Evolutionary conservation across 768 basidiomycete species (phyloP), one percentile per base, ranked within the genome.

Genomic region (Zangia roseola): DNA sequence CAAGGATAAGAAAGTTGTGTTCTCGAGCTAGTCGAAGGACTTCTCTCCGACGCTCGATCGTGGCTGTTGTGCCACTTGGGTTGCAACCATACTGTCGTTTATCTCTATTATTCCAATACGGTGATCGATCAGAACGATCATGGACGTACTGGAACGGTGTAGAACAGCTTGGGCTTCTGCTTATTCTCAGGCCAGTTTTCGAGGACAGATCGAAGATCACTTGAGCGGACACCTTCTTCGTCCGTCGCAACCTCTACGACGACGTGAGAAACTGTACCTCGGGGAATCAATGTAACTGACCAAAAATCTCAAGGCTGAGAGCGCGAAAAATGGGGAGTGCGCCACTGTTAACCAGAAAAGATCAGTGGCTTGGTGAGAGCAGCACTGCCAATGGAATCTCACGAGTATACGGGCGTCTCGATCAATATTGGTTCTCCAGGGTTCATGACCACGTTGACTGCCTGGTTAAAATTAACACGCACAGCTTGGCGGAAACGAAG

Each of bases 381-480:
- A 43, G 45, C 41, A 38, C 47, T 47, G 53, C 56, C 46, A 52
- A 34, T 16, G 16, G 28, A 33, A 41, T 69, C 79, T 56, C 55
- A 86, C 83, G 83, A 80, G 60, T 92, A 91, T 42, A 83, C 84
- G 6, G 91, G 90, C 1, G 85, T 80, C 64, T 97, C 93, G 24
- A 95, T 79, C 34, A 97, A 73, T 23, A 94, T 73, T 4, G 84
- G 65, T 62, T 97, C 93, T 12, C 90, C 92, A 4, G 80, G 82
- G 60, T 92, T 83, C 16, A 91, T 70, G 39, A 95, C 69, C 6
- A 84, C 79, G 17, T 75, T 63, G 50, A 91, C 78, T 23, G 85
- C 85, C 91, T 95, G 26, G 23, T 49, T 21, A 17, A 50, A 43
- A 53, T 51, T 30, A 43, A 45, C 38, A 56, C 25, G 41, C 21